phyloP scores from a whole-genome alignment of 129 eudicot species.

The Helichrysum umbraculigerum region DNA sequence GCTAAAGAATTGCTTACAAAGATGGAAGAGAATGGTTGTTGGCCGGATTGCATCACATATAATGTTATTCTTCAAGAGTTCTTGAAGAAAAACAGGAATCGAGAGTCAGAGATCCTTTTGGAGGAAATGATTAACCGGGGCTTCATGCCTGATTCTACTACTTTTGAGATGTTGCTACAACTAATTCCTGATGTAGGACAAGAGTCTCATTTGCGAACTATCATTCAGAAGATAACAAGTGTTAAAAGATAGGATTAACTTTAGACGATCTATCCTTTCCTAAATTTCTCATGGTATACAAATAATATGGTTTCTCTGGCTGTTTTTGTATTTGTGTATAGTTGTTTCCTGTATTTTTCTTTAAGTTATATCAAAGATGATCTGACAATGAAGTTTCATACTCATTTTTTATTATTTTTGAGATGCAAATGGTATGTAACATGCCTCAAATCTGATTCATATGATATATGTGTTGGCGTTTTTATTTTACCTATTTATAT shows the following conservation, averaged over 20 bases:
- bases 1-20: slow-evolving; percentile 21
- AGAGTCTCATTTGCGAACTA: slow-evolving; percentile 17
- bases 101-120: slow-evolving; percentile 17
- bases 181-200: neutral
- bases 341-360: no score
- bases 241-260: neutral
- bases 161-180: slow-evolving; percentile 13
- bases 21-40: slow-evolving; percentile 31
- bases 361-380: neutral
- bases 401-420: no score
- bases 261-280: no score
- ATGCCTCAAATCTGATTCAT: no score
- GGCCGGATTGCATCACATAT: slow-evolving; percentile 16
- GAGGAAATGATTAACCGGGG: slow-evolving; percentile 29
- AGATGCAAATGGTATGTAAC: no score
- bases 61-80: slow-evolving; percentile 30
- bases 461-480: no score
- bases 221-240: slow-evolving; percentile 14
- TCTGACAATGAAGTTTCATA: no score
- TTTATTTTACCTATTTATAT: no score
- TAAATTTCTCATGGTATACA: no score
- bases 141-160: slow-evolving; percentile 12
- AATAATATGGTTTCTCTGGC: no score
- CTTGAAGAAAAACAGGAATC: slow-evolving; percentile 20
- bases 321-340: neutral